Base-by-base conservation (phyloP, 2,329 filamentous ascomycete species). In the Epicoccum nigrum region DNA sequence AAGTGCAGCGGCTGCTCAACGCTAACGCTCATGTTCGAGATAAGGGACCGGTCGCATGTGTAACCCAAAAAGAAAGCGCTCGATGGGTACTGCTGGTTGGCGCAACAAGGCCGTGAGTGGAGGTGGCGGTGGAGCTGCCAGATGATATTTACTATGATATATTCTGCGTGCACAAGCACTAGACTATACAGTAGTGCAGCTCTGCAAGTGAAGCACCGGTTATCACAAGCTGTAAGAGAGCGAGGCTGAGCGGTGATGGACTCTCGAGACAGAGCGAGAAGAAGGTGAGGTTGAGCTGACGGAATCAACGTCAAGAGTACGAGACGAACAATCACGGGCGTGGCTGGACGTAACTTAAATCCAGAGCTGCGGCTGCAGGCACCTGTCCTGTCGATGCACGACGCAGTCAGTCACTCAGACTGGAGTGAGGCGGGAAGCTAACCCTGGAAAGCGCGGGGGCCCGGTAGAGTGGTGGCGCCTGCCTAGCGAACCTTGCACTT, bases 1-100 rank as follows among this genome's bases (percentile, higher is more conserved):
- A 75, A 74, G 51, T 73, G 68, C 41, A 73, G 59, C 45, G 70
- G 68, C 39, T 69, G 67, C 54, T 75, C 72, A 39, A 73, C 62
- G 61, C 64, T 70, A 60, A 74, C 68, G 56, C 73, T 76, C 73
- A 76, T 76, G 59, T 63, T 54, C 67, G 56, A 46, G 48, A 25
- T 38, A 20, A 40, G 33, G 39, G 20, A 37, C 23, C 25, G 16
- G 27, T 20, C 17, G 43, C 49, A 52, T 49, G 49, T 52, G 49
- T 52, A 44, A 52, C 49, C 38, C n/a, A 33, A 27, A 34, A 28
- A 25, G 15, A 8, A 30, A 6, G 25, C n/a, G n/a, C 21, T 28
- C 33, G 20, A 17, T 11, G 32, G n/a, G 7, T 16, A 13, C 15
- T 32, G 8, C 8, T 32, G 27, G 27, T 21, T 19, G 16, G 13